phyloP scores from a whole-genome alignment of 371 early-diverging fungal genomes.

The Rhizopus arrhizus region DNA sequence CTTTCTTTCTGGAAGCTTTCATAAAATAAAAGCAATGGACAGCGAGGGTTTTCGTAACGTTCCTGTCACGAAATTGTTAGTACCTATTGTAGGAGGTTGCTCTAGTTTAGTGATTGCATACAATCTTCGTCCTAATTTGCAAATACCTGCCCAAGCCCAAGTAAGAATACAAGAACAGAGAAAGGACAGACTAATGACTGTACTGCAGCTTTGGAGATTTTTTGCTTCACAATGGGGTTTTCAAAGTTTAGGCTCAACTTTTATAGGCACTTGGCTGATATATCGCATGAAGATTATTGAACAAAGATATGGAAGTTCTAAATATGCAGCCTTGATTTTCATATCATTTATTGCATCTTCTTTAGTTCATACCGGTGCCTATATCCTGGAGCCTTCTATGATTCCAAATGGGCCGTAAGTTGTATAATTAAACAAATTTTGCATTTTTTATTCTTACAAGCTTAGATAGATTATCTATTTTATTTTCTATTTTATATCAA shows the following conservation, averaged over 20 bases:
- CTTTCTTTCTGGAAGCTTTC: background rate
- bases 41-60: slow-evolving; percentile 60
- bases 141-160: slow-evolving; percentile 58
- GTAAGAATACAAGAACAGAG: slow-evolving; percentile 30
- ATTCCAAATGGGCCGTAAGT: slow-evolving; percentile 30
- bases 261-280: slow-evolving; percentile 64
- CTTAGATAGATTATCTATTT: slow-evolving; percentile 45
- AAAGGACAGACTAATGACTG: slow-evolving; percentile 17
- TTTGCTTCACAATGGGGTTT: slow-evolving; percentile 61
- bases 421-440: background rate
- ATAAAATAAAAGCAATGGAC: slow-evolving; percentile 16
- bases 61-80: slow-evolving; percentile 65
- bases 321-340: slow-evolving; percentile 60
- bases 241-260: slow-evolving; percentile 55
- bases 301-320: slow-evolving; percentile 69
- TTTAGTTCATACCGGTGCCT: slow-evolving; percentile 46
- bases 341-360: slow-evolving; percentile 57
- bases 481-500: slow-evolving; percentile 62
- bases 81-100: slow-evolving; percentile 60
- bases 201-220: slow-evolving; percentile 57
- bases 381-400: slow-evolving; percentile 26
- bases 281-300: slow-evolving; percentile 68
- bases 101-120: slow-evolving; percentile 57
- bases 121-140: slow-evolving; percentile 51
- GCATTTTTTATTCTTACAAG: background rate